Percentiles rank a stretch among this genome's conserved stretches.
phyloP scores from a whole-genome alignment of 2,329 filamentous ascomycete genomes.

The Aureobasidium namibiae region DNA sequence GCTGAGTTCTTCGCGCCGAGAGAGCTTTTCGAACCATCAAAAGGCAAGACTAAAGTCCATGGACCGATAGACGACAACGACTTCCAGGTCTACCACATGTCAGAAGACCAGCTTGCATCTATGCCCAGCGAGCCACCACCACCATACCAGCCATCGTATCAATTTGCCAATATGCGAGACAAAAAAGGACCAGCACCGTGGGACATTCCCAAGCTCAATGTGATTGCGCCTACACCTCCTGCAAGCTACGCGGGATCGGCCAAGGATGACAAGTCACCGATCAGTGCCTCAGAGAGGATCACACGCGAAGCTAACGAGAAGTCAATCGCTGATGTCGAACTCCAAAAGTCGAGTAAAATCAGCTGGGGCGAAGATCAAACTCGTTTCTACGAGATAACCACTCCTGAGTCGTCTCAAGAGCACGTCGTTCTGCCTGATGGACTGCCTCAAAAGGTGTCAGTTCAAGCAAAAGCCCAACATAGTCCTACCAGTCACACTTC shows the following conservation, averaged over 20 bases:
- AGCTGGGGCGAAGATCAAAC: slow-evolving; percentile 42
- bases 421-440: slow-evolving; percentile 23
- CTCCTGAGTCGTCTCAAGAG: slow-evolving; percentile 35
- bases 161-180: background rate
- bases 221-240: slow-evolving; percentile 52
- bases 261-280: slow-evolving; percentile 28
- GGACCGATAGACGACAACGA: slow-evolving; percentile 38
- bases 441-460: background rate
- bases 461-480: no score
- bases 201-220: slow-evolving; percentile 43
- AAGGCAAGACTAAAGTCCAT: slow-evolving; percentile 29
- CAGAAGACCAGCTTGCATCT: slow-evolving; percentile 21
- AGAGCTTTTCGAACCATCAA: slow-evolving; percentile 35
- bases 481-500: no score
- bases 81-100: slow-evolving; percentile 34
- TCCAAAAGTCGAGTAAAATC: slow-evolving; percentile 23
- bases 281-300: slow-evolving; percentile 22
- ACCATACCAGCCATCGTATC: slow-evolving; percentile 19
- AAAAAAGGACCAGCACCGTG: background rate
- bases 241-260: slow-evolving; percentile 36
- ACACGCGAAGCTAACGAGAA: slow-evolving; percentile 11
- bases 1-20: slow-evolving; percentile 41
- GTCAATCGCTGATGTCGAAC: slow-evolving; percentile 11
- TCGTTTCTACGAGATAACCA: slow-evolving; percentile 38
- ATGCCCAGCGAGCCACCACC: slow-evolving; percentile 29